Evolutionary conservation across 139 green algal species (phyloP).

Genomic region (Mychonastes homosphaera): DNA sequence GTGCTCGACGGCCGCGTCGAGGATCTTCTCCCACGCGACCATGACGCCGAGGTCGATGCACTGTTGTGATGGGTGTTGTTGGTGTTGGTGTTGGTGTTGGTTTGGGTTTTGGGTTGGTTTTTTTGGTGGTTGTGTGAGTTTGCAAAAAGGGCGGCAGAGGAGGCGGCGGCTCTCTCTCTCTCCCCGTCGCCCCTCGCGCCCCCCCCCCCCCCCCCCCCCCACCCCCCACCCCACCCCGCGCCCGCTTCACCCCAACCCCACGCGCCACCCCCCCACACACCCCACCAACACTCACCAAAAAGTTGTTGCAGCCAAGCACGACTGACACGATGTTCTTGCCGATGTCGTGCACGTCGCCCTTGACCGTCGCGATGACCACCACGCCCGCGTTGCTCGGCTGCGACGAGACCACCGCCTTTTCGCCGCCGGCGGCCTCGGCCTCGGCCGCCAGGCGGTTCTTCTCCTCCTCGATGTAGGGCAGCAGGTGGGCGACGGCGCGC

Average conservation of each 20-base stretch:
- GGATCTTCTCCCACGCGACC: conserved; percentile 89
- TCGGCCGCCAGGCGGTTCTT: conserved; percentile 60
- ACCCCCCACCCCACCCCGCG: neutral
- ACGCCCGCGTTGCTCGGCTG: conserved; percentile 66
- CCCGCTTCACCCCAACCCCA: neutral
- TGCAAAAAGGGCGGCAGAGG: no score
- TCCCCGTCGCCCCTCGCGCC: neutral
- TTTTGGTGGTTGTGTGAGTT: no score
- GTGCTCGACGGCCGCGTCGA: conserved; percentile 75
- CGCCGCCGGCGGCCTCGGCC: conserved; percentile 34
- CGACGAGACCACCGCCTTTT: no score
- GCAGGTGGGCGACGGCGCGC: conserved; percentile 89
- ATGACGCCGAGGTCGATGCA: conserved; percentile 95
- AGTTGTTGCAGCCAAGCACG: conserved; percentile 99
- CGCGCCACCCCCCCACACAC: neutral
- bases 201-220: neutral
- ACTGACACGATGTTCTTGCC: conserved; percentile 99
- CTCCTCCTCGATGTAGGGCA: conserved; percentile 98
- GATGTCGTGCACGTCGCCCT: conserved; percentile 99
- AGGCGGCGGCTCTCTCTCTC: neutral
- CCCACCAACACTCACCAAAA: conserved; percentile 64
- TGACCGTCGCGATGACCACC: conserved; percentile 96
- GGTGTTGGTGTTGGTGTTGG: no score
- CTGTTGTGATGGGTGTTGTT: no score
- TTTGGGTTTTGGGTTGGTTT: no score